These are phyloP conservation scores for Brassica rapa DNA, from an alignment of 345 rosid species.

Conservation along the genomic window DNA sequence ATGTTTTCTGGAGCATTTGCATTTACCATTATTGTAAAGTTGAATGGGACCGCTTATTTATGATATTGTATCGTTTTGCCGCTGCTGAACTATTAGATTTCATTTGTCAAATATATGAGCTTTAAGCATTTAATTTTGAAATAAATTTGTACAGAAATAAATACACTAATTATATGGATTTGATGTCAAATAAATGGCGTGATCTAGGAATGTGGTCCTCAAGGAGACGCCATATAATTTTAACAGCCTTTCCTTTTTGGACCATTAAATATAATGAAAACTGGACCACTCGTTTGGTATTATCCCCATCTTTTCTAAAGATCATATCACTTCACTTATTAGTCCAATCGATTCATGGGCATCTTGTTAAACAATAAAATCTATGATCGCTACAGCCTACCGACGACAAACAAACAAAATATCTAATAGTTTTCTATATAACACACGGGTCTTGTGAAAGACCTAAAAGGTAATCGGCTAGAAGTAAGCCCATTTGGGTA, in stretches of 20 bases:
- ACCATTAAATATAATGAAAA: constrained; percentile 38
- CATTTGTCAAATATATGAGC: constrained; percentile 19
- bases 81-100: constrained; percentile 31
- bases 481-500: background rate
- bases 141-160: background rate
- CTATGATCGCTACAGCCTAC: background rate
- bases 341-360: background rate
- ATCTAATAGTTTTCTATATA: background rate
- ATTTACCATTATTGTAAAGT: constrained; percentile 28
- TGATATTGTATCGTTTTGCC: constrained; percentile 17
- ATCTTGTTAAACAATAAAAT: background rate
- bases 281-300: constrained; percentile 35
- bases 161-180: constrained; percentile 6
- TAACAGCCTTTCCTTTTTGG: constrained; percentile 42
- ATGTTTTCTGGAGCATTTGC: background rate
- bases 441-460: background rate
- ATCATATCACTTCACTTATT: constrained; percentile 14
- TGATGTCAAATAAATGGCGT: constrained; percentile 36
- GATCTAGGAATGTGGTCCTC: constrained; percentile 41
- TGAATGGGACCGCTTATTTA: constrained; percentile 26
- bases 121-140: constrained; percentile 20
- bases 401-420: background rate
- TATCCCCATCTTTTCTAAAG: constrained; percentile 25
- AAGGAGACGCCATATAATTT: constrained; percentile 18
- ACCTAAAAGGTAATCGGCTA: background rate